phyloP scores from a whole-genome alignment of 2,329 filamentous ascomycete genomes.

The Chaetothyriales sp. region DNA sequence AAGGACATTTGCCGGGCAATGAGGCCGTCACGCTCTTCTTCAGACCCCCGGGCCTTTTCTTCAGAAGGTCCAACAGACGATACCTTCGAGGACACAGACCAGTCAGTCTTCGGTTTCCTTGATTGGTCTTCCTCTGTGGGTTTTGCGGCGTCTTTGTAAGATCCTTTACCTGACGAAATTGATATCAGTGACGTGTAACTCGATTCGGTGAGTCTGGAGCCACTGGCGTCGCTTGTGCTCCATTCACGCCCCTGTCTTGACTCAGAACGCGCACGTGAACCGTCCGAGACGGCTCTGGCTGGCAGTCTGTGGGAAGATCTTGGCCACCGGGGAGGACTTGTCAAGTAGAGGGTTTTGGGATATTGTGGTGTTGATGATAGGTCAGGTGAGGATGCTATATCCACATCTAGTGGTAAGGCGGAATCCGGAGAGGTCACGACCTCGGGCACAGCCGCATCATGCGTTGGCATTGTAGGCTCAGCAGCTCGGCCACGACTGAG shows the following conservation, averaged over 20 bases:
- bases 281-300: background rate
- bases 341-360: background rate
- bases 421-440: background rate
- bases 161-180: background rate
- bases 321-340: background rate
- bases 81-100: no score
- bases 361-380: no score
- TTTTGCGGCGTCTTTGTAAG: background rate
- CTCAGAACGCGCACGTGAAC: background rate
- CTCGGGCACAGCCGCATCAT: background rate
- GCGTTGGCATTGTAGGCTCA: background rate
- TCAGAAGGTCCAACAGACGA: background rate
- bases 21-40: background rate
- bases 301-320: background rate
- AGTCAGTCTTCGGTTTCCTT: background rate
- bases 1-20: no score
- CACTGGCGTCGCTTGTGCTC: background rate
- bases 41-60: background rate
- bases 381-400: background rate
- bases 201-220: background rate
- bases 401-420: background rate
- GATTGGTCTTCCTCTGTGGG: background rate
- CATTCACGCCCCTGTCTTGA: background rate
- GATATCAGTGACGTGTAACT: background rate
- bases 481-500: background rate